Base-by-base conservation (phyloP, 1,284 basidiomycete species). In the Tylopilus orsonianus region DNA sequence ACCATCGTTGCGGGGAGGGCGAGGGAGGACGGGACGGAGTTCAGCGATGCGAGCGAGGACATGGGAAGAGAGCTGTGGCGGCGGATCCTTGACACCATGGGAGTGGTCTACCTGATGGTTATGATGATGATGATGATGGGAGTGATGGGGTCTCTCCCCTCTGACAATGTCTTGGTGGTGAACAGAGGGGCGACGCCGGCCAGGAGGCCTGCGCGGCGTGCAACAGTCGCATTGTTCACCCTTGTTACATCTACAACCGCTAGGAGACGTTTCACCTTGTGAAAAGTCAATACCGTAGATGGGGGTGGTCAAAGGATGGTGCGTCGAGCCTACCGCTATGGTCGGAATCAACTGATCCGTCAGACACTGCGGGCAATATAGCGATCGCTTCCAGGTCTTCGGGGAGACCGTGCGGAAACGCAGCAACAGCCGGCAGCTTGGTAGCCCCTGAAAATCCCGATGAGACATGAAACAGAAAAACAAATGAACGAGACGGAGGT, bases 361-460 rank as follows among this genome's bases (percentile, higher is more conserved):
- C 78, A 30, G 76, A 49, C 56, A 55, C 44, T 68, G 59, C 68
- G 50, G 65, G 64, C 44, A 70, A 58, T 50, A 77, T 75, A 62
- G 79, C 77, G 74, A 78, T 78, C 73, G 79, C 75, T 72, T 77
- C 81, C 72, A 81, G 73, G 66, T 75, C 75, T 67, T 77, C 72
- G 20, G 84, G 80, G 39, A 89, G 75, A 69, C 86, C 84, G 59
- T 83, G 70, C 52, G 84, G 85, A 71, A 84, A 85, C 70, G 80
- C 76, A 74, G 86, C 83, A 72, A 76, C 72, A 61, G 78, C 77
- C 59, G 81, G 76, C 54, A 79, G 70, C 69, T 80, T 82, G 53
- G 71, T 72, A 54, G 67, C 68, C 65, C 74, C 81, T 83, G 56
- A 42, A 52, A 49, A 51, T 23, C 16, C 7, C 23, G 19, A 16